These are phyloP conservation scores for Umbilicus rupestris DNA, from an alignment of 164 flowering plant species.

Conservation along the genomic window DNA sequence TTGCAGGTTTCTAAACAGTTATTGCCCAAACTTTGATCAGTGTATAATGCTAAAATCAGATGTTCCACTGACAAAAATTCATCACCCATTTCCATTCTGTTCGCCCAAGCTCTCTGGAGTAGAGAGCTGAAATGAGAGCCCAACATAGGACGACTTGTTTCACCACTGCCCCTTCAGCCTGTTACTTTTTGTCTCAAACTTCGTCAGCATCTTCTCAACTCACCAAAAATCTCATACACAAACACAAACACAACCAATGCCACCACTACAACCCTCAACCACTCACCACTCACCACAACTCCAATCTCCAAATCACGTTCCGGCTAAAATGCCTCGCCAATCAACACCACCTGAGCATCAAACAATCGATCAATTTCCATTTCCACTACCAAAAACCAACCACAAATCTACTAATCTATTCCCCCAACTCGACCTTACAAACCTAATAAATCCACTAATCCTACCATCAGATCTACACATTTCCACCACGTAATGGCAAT, in stretches of 20 bases:
- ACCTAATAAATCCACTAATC: neutral
- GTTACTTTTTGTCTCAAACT: conserved; percentile 27
- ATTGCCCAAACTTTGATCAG: conserved; percentile 82
- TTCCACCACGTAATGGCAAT: neutral
- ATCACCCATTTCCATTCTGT: conserved; percentile 73
- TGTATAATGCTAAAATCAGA: conserved; percentile 55
- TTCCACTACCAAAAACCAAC: neutral
- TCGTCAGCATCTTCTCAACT: conserved; percentile 19
- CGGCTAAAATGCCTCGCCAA: neutral
- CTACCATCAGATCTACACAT: neutral
- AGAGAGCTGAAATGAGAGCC: conserved; percentile 50
- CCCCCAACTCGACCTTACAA: neutral
- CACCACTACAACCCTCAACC: neutral
- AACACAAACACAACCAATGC: neutral
- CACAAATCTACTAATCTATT: no score
- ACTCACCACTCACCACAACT: no score
- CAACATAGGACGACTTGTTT: conserved; percentile 63
- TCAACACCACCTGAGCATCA: neutral
- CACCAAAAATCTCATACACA: neutral
- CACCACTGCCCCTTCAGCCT: conserved; percentile 59
- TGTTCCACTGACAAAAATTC: conserved; percentile 92
- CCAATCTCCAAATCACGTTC: neutral
- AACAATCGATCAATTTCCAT: neutral
- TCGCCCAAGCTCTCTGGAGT: conserved; percentile 52
- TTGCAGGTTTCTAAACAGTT: conserved; percentile 53